phyloP scores from a whole-genome alignment of 2,329 filamentous ascomycete genomes.

The Fusarium sp. region DNA sequence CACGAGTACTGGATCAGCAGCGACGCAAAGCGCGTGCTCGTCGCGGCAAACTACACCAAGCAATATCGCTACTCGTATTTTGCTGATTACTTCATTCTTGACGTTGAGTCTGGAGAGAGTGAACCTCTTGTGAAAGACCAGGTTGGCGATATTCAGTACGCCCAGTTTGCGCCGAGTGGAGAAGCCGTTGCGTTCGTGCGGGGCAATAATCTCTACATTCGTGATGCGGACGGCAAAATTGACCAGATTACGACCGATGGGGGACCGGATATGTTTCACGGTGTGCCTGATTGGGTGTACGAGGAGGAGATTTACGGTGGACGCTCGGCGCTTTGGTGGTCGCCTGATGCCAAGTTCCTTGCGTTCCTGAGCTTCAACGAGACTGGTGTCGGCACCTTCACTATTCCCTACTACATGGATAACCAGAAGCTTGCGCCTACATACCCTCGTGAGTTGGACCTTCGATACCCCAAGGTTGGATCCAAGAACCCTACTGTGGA shows the following conservation, averaged over 20 bases:
- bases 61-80: conserved; percentile 75
- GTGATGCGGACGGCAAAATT: conserved; percentile 56
- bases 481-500: conserved; percentile 72
- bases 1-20: conserved; percentile 69
- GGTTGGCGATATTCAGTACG: conserved; percentile 72
- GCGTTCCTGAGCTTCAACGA: conserved; percentile 91
- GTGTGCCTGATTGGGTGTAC: conserved; percentile 82
- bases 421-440: conserved; percentile 63
- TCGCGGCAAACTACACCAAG: conserved; percentile 72
- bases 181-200: conserved; percentile 73
- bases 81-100: conserved; percentile 71
- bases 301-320: conserved; percentile 71
- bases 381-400: conserved; percentile 73
- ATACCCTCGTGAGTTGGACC: conserved; percentile 69
- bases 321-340: conserved; percentile 91
- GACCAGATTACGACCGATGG: conserved; percentile 68
- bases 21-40: conserved; percentile 66
- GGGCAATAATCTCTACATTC: conserved; percentile 70
- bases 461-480: conserved; percentile 76
- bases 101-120: conserved; percentile 65
- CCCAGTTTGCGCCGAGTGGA: conserved; percentile 66
- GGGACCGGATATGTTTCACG: conserved; percentile 69
- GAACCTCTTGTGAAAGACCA: conserved; percentile 67
- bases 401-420: conserved; percentile 73
- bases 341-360: conserved; percentile 83